Evolutionary conservation across 768 basidiomycete genomes (phyloP).

Genomic region (Tricholoma flavovirens): DNA sequence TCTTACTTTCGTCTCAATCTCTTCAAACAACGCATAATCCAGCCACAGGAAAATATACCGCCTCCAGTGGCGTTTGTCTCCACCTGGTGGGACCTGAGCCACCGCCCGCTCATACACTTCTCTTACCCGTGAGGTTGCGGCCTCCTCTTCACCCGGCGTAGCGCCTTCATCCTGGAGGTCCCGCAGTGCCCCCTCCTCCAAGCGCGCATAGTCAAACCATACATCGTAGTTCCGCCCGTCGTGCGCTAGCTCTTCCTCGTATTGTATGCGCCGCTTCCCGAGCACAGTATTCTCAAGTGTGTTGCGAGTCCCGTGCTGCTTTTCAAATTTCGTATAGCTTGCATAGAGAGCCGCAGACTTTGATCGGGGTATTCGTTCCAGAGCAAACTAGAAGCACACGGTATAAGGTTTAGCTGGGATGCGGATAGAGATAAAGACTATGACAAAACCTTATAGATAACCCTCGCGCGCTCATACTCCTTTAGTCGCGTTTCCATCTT

Average conservation of each 20-base stretch:
- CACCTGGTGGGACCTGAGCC: slow-evolving; percentile 90
- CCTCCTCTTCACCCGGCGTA: slow-evolving; percentile 63
- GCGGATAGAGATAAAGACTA: neutral
- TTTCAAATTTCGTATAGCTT: slow-evolving; percentile 95
- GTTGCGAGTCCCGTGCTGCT: slow-evolving; percentile 87
- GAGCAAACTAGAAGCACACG: slow-evolving; percentile 66
- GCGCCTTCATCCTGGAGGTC: slow-evolving; percentile 73
- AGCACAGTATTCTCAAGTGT: slow-evolving; percentile 91
- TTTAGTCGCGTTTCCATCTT: slow-evolving; percentile 97
- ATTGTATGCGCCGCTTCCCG: slow-evolving; percentile 96
- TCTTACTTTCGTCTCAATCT: slow-evolving; percentile 85
- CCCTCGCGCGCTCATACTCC: slow-evolving; percentile 93
- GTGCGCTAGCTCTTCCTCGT: slow-evolving; percentile 91
- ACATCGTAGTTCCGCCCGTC: slow-evolving; percentile 95
- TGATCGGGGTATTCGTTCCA: slow-evolving; percentile 85
- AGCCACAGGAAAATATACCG: slow-evolving; percentile 91
- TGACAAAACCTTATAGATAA: slow-evolving; percentile 82
- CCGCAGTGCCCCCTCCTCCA: slow-evolving; percentile 85
- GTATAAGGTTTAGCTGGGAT: neutral
- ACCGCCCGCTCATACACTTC: slow-evolving; percentile 97
- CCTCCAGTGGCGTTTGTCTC: slow-evolving; percentile 89
- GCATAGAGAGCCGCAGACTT: slow-evolving; percentile 87
- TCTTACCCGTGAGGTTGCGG: slow-evolving; percentile 61
- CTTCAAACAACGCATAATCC: slow-evolving; percentile 95
- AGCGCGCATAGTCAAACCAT: slow-evolving; percentile 94